Evolutionary conservation across 441 rosid species (phyloP).

Genomic region (Brassica hybrid): DNA sequence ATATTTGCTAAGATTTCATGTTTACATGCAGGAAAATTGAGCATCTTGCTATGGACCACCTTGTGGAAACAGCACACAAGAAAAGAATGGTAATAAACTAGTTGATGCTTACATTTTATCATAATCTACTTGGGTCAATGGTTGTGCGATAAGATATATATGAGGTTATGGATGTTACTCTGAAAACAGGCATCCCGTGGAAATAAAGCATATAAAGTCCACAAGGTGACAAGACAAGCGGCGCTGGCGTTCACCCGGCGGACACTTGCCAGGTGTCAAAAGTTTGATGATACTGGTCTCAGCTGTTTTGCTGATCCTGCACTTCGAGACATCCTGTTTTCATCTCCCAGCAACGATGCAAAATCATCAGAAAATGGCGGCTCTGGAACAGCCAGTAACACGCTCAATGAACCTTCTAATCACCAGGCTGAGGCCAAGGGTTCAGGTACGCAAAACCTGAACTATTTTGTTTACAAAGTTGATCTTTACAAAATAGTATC

Average conservation of each 20-base stretch:
- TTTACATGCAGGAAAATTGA: constrained; percentile 68
- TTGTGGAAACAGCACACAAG: too few relatives aligned
- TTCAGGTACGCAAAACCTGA: constrained; percentile 59
- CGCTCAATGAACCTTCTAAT: constrained; percentile 73
- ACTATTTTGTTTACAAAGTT: neutral
- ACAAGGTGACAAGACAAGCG: constrained; percentile 80
- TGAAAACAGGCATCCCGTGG: constrained; percentile 79
- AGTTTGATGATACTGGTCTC: constrained; percentile 74
- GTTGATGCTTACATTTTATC: too few relatives aligned
- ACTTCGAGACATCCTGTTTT: constrained; percentile 71
- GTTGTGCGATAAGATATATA: too few relatives aligned
- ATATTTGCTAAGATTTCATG: constrained; percentile 31
- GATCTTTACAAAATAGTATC: neutral
- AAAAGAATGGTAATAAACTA: too few relatives aligned
- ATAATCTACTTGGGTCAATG: too few relatives aligned
- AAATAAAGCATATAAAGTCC: constrained; percentile 63
- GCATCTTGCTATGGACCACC: constrained; percentile 82
- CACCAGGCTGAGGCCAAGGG: constrained; percentile 74
- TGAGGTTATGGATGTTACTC: constrained; percentile 18
- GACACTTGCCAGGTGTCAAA: constrained; percentile 73
- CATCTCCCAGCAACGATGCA: constrained; percentile 68
- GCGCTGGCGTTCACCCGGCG: constrained; percentile 76
- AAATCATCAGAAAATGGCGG: constrained; percentile 89
- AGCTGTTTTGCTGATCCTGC: constrained; percentile 84
- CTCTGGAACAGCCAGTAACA: constrained; percentile 95